A percentile compares a stretch with the other conserved stretches of the same genome.
phyloP scores from a whole-genome alignment of 768 basidiomycete species.

The Daedalea quercina region DNA sequence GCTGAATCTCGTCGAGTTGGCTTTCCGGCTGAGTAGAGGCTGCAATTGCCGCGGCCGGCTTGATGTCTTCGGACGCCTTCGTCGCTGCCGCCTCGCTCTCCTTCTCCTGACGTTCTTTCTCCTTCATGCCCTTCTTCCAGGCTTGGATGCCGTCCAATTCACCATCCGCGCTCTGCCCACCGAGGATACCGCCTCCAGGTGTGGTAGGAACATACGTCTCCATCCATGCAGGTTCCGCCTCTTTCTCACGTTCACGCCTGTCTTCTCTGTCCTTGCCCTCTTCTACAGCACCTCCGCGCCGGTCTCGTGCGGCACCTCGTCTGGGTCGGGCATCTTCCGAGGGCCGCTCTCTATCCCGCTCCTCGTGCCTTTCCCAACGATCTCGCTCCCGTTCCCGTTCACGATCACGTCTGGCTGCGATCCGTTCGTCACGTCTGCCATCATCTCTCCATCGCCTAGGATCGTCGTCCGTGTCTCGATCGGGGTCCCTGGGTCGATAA shows the following conservation, averaged over 20 bases:
- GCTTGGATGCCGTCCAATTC: conserved; percentile 81
- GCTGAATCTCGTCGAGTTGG: conserved; percentile 73
- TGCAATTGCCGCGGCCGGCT: conserved; percentile 1
- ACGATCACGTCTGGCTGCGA: conserved; percentile 50
- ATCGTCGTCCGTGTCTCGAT: conserved; percentile 57
- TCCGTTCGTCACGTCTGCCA: conserved; percentile 71
- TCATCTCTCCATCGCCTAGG: conserved; percentile 77
- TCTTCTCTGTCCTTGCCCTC: conserved; percentile 41
- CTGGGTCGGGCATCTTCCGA: conserved; percentile 63
- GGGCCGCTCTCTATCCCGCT: conserved; percentile 35
- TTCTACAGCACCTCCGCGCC: conserved; percentile 49
- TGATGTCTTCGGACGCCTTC: conserved; percentile 10
- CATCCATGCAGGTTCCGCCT: conserved; percentile 93
- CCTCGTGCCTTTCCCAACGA: conserved; percentile 31
- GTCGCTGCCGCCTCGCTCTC: conserved; percentile 15
- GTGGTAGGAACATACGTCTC: conserved; percentile 72
- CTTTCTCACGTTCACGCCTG: conserved; percentile 48
- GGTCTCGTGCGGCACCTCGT: conserved; percentile 52
- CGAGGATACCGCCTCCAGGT: conserved; percentile 53
- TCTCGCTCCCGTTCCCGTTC: conserved; percentile 29
- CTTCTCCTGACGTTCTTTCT: conserved; percentile 58
- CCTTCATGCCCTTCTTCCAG: conserved; percentile 81
- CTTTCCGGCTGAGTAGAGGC: conserved; percentile 18
- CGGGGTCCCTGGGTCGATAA: conserved; percentile 33
- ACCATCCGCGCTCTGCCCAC: conserved; percentile 51